phyloP scores from a whole-genome alignment of 257 asterid species.

The Ajuga chamaepitys region DNA sequence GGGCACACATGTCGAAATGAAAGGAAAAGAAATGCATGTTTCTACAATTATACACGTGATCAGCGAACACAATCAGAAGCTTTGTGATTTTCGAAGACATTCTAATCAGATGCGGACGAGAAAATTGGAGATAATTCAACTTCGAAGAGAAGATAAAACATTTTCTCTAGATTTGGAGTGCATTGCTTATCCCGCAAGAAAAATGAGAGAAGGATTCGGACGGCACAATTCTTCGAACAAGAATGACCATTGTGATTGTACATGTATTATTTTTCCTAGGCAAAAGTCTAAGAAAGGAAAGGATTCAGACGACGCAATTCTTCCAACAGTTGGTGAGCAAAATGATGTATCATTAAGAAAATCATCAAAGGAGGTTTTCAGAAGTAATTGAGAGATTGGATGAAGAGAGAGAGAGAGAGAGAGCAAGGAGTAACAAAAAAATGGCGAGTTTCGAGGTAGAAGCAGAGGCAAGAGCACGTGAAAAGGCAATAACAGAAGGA shows the following conservation, averaged over 20 bases:
- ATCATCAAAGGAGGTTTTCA: slow-evolving; percentile 17
- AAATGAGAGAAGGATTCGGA: too few species aligned
- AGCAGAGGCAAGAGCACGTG: slow-evolving; percentile 21
- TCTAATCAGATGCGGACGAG: neutral
- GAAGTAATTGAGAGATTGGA: slow-evolving; percentile 35
- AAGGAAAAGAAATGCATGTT: neutral
- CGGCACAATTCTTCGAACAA: too few species aligned
- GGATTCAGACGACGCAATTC: slow-evolving; percentile 9
- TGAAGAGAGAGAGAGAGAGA: slow-evolving; percentile 33
- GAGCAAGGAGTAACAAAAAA: slow-evolving; percentile 31
- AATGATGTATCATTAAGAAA: slow-evolving; percentile 29
- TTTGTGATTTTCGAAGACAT: neutral
- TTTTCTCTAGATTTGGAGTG: neutral
- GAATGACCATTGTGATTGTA: too few species aligned
- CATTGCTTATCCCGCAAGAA: neutral
- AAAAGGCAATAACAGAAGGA: slow-evolving; percentile 21
- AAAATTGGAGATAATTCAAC: neutral
- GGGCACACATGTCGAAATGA: neutral
- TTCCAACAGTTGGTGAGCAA: slow-evolving; percentile 27
- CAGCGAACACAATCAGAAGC: neutral
- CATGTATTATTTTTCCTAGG: too few species aligned
- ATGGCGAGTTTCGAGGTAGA: slow-evolving; percentile 19
- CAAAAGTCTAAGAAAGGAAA: slow-evolving; percentile 14
- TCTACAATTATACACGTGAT: neutral
- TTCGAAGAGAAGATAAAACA: neutral